Evolutionary conservation across 176 grass and related monocot genomes (phyloP), one percentile per base, ranked within the genome.

Genomic region (Lolium perenne): DNA sequence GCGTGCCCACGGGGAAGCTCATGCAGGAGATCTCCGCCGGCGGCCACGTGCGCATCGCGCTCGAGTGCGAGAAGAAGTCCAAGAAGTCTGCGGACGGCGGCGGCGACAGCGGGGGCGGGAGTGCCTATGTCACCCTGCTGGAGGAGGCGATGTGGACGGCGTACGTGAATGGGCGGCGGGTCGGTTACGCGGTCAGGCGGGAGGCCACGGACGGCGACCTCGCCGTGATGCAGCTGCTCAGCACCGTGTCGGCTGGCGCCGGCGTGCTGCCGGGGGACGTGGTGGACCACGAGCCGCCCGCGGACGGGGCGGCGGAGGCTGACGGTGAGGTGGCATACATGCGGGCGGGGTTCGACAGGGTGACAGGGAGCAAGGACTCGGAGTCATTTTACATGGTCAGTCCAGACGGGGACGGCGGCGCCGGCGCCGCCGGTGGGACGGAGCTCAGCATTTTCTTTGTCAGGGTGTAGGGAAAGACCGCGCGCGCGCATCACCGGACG

Each of bases 391-490:
- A 98, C 74, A 98, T 98, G 96, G 86, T 94, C 32, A 95, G 80
- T 74, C 93, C 93, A 8, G 93, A 91, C 15, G 91, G 91, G 10
- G 91, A 82, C 78, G 83, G 38, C 20, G 69, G 69, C 41, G 55
- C 54, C 9, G 71, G 38, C 40, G 85, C 85, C 25, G 81, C n/a
- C 76, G 85, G 76, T 10, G 96, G 91, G 5, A 91, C 91, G 10
- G 96, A 94, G 91, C 90, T 98, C 5, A 94, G 91, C 87, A 92
- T 98, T 82, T 98, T 98, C 91, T 94, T 98, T 43, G 89, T 98
- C 86, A 94, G 93, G 77, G 86, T 95, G 22, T 79, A 83, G 12
- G 12, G 29, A 66, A 23, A 75, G 47, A 72, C 69, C 40, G 41
- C 45, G 45, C 45, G 26, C 26, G 26, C 26, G 45, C 45, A 46